Evolutionary conservation across 2,329 filamentous ascomycete genomes (phyloP), one percentile per base, ranked within the genome.

Genomic region (Fonsecaea monophora): DNA sequence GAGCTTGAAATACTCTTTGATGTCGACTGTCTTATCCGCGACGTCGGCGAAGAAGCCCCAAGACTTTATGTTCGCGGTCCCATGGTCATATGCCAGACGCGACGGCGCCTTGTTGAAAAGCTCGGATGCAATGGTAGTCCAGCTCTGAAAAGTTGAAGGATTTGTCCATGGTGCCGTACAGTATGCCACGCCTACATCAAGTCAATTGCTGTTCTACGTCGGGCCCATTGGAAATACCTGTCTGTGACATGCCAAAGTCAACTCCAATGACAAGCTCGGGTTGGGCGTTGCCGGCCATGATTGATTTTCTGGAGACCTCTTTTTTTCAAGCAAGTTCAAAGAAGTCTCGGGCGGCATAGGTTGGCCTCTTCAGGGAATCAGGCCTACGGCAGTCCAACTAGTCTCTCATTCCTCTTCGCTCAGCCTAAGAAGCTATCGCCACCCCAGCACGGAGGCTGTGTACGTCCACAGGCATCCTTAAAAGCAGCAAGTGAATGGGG

Each of bases 11-110:
- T 75, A 78, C 57, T 78, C 77, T 35, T 74, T 71, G 38, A 75
- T 68, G 7, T 76, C 74, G 0, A 65, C 40, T 0, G 50, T 54
- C 8, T 72, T 67, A 10, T 76, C 73, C n/a, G 77, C 74, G 30
- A 75, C 65, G 56, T 80, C 77, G 34, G 73, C 78, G 6, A 73
- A 65, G 59, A 79, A 80, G 0, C 79, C 79, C 78, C 78, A 81
- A 1, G 64, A 55, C 60, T 40, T 65, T 18, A 66, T 9, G 2
- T 64, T 42, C 9, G 58, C 59, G 0, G 70, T 68, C 2, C 69
- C 60, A 6, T 59, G 21, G 25, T 68, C 60, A 61, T 77, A 78
- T n/a, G 72, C 70, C 30, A 78, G 69, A 10, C 69, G 67, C 1
- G 75, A 77, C 2, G 75, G 75, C 13, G 77, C 76, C 68, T 78